phyloP scores from a whole-genome alignment of 805 yeast genomes.

The Metschnikowia dekortorum region DNA sequence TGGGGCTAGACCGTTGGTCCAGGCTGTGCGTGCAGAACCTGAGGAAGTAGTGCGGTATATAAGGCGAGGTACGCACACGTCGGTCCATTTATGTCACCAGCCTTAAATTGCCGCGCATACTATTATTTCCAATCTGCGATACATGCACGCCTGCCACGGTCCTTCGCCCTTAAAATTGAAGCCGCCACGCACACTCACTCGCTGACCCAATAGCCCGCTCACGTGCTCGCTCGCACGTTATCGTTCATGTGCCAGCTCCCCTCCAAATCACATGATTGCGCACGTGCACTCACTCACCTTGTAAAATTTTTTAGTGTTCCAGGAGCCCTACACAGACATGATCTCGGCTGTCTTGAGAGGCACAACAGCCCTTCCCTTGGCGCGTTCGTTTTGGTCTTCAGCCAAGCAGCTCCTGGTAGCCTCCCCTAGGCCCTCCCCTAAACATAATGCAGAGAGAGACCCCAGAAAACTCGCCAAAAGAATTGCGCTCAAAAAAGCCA shows the following conservation, averaged over 20 bases:
- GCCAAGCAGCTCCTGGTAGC: constrained; percentile 2
- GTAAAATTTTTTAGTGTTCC: background rate
- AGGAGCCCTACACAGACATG: constrained; percentile 1
- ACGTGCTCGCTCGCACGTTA: too few relatives aligned
- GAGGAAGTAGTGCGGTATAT: background rate
- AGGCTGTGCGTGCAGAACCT: background rate
- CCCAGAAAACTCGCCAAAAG: constrained; percentile 14
- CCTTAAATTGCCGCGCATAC: background rate
- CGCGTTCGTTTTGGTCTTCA: constrained; percentile 5
- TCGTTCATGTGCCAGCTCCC: background rate
- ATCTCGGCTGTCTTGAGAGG: constrained; percentile 4
- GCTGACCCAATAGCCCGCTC: too few relatives aligned
- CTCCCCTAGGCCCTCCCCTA: constrained; percentile 15
- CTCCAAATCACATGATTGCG: background rate
- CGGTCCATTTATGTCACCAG: too few relatives aligned
- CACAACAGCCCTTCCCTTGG: constrained; percentile 1
- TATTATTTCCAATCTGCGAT: background rate
- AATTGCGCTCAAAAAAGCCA: constrained; percentile 10
- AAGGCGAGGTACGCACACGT: background rate
- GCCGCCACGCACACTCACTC: too few relatives aligned
- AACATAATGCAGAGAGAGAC: constrained; percentile 13
- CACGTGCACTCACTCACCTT: background rate
- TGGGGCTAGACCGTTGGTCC: background rate
- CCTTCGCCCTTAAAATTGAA: too few relatives aligned
- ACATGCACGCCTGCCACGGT: background rate